Conservation (phyloP, 192 early-diverging fungal genomes). For the Rhizoclosmatium sp. region DNA sequence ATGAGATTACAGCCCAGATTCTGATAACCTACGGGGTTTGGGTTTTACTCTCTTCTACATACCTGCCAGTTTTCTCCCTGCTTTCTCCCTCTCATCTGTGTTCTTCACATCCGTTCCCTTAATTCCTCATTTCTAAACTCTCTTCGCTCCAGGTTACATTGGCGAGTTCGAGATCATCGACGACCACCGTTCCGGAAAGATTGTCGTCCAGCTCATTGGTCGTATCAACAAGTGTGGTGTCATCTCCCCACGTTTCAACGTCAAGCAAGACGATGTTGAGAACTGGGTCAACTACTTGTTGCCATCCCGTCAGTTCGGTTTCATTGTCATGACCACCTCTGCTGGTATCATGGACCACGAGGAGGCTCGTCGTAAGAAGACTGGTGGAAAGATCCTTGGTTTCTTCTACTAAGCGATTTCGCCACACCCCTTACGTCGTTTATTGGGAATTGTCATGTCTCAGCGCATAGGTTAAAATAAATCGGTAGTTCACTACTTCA, state of each 20-base stretch:
- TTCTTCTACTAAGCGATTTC: constrained; percentile 43
- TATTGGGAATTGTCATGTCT: too few relatives aligned
- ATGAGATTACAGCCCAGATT: constrained; percentile 63
- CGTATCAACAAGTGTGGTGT: constrained; percentile 99
- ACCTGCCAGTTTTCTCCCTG: constrained; percentile 33
- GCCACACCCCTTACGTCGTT: background rate
- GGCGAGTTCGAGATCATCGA: constrained; percentile 99
- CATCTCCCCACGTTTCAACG: constrained; percentile 98
- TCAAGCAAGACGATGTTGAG: constrained; percentile 93
- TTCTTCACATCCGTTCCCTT: constrained; percentile 9
- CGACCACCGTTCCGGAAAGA: constrained; percentile 97
- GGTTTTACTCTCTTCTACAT: constrained; percentile 50
- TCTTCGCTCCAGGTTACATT: constrained; percentile 81
- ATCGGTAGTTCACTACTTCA: background rate
- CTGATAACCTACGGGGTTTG: constrained; percentile 10
- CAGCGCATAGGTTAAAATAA: background rate
- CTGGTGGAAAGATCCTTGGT: constrained; percentile 84
- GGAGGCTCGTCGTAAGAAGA: constrained; percentile 95
- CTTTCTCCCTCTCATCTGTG: constrained; percentile 49
- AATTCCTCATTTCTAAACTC: background rate
- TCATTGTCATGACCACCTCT: constrained; percentile 70
- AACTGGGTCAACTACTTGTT: constrained; percentile 97
- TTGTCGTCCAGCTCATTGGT: constrained; percentile 97
- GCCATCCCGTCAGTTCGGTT: constrained; percentile 99
- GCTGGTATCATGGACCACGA: constrained; percentile 99